Evolutionary conservation across 2,329 filamentous ascomycete genomes (phyloP), one percentile per base, ranked within the genome.

Genomic region (Botrytis cinerea): DNA sequence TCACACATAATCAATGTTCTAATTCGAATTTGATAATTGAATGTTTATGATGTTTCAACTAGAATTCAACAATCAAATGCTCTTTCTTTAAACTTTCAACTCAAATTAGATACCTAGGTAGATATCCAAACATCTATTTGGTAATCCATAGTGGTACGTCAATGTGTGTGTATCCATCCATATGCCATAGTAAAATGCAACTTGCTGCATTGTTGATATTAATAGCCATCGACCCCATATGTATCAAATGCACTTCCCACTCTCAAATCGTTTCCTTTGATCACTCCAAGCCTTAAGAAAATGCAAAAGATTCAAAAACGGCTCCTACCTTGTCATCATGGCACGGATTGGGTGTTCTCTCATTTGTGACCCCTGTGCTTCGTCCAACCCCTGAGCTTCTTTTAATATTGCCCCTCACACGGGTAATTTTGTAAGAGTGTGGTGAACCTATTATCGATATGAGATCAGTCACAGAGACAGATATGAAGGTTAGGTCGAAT

Each of bases 331-430:
- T 63, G 40, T 63, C 12, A 22, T 10, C 8, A 28, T 45, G 61
- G 40, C 61, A 64, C 40, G 40, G 61, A 46, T 46, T 32, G n/a
- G n/a, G 61, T 4, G 16, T 32, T 20, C 25, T 64, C 40, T 64
- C 61, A 64, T 64, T 64, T 46, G 40, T 46, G n/a, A 45, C 40
- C 61, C 61, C 61, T 64, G 40, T 22, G 61, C 10, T 46, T 32
- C 32, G 45, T 63, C 12, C 16, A 20, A 63, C n/a, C 61, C 61
- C 61, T 64, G 40, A 32, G 61, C n/a, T 46, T 46, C 38, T 46
- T 63, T 20, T 28, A 43, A 63, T 45, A 45, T 67, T 67, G 63
- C 63, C 63, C 63, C 63, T 67, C 60, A n/a, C 60, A 40, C 35
- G 38, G 60, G 38, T n/a, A n/a, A 40, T 62, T 62, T 18, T 40